phyloP scores from a whole-genome alignment of 1,139 yeast genomes.

The Pichia sp. region DNA sequence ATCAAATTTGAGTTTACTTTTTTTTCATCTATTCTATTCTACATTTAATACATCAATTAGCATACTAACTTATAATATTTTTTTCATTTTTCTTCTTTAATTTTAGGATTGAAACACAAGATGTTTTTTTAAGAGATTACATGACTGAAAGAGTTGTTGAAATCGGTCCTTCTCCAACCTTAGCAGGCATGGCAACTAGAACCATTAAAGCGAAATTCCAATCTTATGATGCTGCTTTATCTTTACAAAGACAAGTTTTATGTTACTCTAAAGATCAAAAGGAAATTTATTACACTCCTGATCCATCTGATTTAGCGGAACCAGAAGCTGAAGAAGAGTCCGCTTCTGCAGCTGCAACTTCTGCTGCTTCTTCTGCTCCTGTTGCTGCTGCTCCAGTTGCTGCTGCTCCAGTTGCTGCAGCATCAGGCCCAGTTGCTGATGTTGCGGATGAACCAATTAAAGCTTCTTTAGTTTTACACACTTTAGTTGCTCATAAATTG shows the following conservation, averaged over 20 bases:
- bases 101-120: slow-evolving; percentile 86
- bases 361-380: slow-evolving; percentile 43
- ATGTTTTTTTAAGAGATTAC: slow-evolving; percentile 88
- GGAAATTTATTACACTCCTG: slow-evolving; percentile 94
- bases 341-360: slow-evolving; percentile 36
- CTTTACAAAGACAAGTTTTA: slow-evolving; percentile 92
- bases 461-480: slow-evolving; percentile 77
- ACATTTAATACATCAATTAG: too few relatives aligned
- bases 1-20: too few relatives aligned
- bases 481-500: slow-evolving; percentile 90
- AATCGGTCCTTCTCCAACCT: slow-evolving; percentile 97
- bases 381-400: slow-evolving; percentile 56
- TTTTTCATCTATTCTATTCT: too few relatives aligned
- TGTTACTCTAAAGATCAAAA: slow-evolving; percentile 94
- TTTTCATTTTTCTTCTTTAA: too few relatives aligned
- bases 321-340: slow-evolving; percentile 35
- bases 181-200: slow-evolving; percentile 97
- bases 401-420: slow-evolving; percentile 51
- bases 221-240: slow-evolving; percentile 94
- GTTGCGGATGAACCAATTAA: slow-evolving; percentile 86
- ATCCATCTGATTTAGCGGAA: slow-evolving; percentile 56
- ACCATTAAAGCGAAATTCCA: slow-evolving; percentile 95
- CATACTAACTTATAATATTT: too few relatives aligned
- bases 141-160: slow-evolving; percentile 97
- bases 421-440: slow-evolving; percentile 73